These are phyloP conservation scores for Peronospora tabacina DNA, from an alignment of 352 stramenopile species.

Conservation along the genomic window DNA sequence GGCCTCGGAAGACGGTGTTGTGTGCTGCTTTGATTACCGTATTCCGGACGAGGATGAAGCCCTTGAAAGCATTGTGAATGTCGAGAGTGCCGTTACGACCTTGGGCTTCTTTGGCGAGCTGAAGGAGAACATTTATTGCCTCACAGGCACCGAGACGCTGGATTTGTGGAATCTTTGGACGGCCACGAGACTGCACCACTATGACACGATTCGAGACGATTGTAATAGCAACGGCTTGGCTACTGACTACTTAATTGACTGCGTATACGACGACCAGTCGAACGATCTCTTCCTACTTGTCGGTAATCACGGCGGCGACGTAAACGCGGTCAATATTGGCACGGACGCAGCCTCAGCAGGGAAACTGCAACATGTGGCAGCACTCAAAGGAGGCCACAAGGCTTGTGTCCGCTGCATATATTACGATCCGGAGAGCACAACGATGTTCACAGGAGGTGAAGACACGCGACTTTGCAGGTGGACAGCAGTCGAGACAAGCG, in stretches of 20 bases:
- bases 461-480: constrained; percentile 83
- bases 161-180: constrained; percentile 87
- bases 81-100: constrained; percentile 82
- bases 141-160: constrained; percentile 85
- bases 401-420: constrained; percentile 74
- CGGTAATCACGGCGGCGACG: constrained; percentile 65
- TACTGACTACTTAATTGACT: constrained; percentile 85
- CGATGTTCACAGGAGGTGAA: constrained; percentile 80
- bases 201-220: constrained; percentile 61
- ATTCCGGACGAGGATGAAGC: constrained; percentile 83
- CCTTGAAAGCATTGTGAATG: constrained; percentile 85
- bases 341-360: constrained; percentile 29
- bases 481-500: constrained; percentile 9
- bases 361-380: constrained; percentile 44
- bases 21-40: constrained; percentile 86
- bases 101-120: constrained; percentile 85
- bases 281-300: constrained; percentile 71
- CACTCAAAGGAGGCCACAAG: constrained; percentile 68
- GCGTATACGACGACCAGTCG: constrained; percentile 66
- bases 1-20: constrained; percentile 86
- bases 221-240: constrained; percentile 54
- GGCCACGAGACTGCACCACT: constrained; percentile 76
- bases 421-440: constrained; percentile 43
- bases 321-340: constrained; percentile 70
- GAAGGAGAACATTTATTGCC: constrained; percentile 74